A percentile compares a stretch with the other conserved stretches of the same genome.
Evolutionary conservation across 2,329 filamentous ascomycete genomes (phyloP).

Genomic region (Neurospora sp.): DNA sequence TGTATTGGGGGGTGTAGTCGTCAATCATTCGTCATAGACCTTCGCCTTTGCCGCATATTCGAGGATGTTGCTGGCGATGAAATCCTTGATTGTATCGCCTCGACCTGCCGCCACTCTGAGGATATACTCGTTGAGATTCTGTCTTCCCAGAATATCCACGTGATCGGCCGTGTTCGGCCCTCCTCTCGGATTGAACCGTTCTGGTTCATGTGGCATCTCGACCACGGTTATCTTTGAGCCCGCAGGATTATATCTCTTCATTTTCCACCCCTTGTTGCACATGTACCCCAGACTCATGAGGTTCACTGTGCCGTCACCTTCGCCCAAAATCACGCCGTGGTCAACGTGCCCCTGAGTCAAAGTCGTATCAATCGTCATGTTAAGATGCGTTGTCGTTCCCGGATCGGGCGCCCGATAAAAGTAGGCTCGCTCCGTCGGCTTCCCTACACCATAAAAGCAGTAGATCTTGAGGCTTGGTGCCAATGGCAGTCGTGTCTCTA

Average conservation of each 20-base stretch:
- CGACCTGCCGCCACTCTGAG: slow-evolving; percentile 76
- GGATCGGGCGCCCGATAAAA: slow-evolving; percentile 69
- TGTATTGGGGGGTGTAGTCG: slow-evolving; percentile 1
- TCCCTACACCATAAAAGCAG: slow-evolving; percentile 94
- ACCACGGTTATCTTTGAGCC: slow-evolving; percentile 72
- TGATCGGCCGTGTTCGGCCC: slow-evolving; percentile 73
- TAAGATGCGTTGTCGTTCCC: slow-evolving; percentile 55
- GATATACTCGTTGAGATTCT: slow-evolving; percentile 84
- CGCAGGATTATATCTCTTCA: slow-evolving; percentile 88
- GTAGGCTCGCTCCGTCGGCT: slow-evolving; percentile 85
- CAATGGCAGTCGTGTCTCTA: slow-evolving; percentile 77
- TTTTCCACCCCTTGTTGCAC: slow-evolving; percentile 90
- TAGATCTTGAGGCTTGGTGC: slow-evolving; percentile 90
- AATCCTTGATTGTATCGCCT: slow-evolving; percentile 69
- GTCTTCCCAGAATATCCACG: slow-evolving; percentile 86
- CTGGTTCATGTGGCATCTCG: slow-evolving; percentile 96
- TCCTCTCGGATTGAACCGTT: slow-evolving; percentile 75
- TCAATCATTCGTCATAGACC: slow-evolving; percentile 56
- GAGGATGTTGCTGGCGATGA: slow-evolving; percentile 69
- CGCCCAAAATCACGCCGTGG: slow-evolving; percentile 88
- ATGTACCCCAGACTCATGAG: slow-evolving; percentile 90
- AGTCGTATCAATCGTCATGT: slow-evolving; percentile 63
- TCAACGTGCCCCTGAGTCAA: slow-evolving; percentile 55
- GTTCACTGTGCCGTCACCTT: slow-evolving; percentile 93
- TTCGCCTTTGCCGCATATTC: slow-evolving; percentile 78